Evolutionary conservation across 306 rosid genomes (phyloP).

Genomic region (Quillaja saponaria): DNA sequence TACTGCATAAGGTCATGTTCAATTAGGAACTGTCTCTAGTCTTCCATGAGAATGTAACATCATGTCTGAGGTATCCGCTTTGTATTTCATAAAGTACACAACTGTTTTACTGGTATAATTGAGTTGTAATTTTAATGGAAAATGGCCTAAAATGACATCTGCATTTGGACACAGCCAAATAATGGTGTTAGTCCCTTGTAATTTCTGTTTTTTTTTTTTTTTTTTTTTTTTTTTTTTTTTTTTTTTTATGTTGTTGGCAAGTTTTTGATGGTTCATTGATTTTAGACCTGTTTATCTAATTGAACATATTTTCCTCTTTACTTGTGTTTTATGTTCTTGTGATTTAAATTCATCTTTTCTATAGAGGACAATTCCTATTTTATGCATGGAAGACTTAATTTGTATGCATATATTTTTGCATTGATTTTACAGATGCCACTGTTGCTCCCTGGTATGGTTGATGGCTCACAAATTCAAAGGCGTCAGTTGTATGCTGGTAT

Average conservation of each 20-base stretch:
- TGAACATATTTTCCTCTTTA: no score
- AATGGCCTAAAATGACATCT: no score
- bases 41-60: no score
- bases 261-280: no score
- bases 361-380: not conserved
- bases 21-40: not conserved
- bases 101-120: not conserved
- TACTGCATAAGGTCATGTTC: not conserved
- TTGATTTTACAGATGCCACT: constrained; percentile 51
- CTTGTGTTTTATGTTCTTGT: no score
- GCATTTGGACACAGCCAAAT: no score
- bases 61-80: no score
- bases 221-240: not conserved
- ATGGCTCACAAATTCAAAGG: constrained; percentile 81
- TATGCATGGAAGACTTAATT: not conserved
- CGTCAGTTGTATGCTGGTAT: constrained; percentile 80
- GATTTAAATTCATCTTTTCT: no score
- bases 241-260: not conserved
- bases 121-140: not conserved
- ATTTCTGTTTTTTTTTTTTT: not conserved
- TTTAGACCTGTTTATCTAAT: no score
- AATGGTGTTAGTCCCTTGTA: no score
- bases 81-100: no score
- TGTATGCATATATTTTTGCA: constrained; percentile 12
- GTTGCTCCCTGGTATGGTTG: constrained; percentile 78